These are phyloP conservation scores for Boletus sp. DNA, from an alignment of 1,284 basidiomycete species.

Conservation along the genomic window DNA sequence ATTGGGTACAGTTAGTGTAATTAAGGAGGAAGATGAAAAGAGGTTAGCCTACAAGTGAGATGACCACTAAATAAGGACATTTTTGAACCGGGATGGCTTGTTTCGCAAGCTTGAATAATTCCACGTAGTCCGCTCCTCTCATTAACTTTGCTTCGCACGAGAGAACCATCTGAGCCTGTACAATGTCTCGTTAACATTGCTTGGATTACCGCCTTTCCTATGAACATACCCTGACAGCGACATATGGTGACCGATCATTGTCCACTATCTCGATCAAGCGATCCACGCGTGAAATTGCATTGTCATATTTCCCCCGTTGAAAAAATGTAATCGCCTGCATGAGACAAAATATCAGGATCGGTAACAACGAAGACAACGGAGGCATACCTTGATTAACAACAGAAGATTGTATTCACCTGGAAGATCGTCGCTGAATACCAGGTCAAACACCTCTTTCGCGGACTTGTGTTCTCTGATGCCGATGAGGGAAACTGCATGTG, in stretches of 20 bases:
- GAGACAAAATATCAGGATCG: background rate
- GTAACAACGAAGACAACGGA: background rate
- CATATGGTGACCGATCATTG: background rate
- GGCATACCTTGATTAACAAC: constrained; percentile 13
- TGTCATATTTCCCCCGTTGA: background rate
- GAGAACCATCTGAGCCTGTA: background rate
- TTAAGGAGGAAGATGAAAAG: no score
- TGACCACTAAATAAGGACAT: no score
- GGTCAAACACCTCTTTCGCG: constrained; percentile 3
- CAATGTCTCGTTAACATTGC: background rate
- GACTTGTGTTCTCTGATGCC: background rate
- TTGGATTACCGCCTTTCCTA: background rate
- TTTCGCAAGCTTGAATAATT: no score
- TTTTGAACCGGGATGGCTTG: no score
- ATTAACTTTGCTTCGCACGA: no score
- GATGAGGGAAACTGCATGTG: background rate
- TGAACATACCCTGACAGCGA: background rate
- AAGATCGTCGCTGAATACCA: background rate
- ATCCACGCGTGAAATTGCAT: background rate
- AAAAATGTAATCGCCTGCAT: constrained; percentile 9
- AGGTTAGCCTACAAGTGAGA: no score
- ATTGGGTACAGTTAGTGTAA: no score
- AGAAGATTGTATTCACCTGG: constrained; percentile 3
- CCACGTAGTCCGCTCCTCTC: no score
- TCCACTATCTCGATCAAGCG: background rate